Conservation (phyloP, 2,329 filamentous ascomycete genomes). For the Myrmaecium sp. region DNA sequence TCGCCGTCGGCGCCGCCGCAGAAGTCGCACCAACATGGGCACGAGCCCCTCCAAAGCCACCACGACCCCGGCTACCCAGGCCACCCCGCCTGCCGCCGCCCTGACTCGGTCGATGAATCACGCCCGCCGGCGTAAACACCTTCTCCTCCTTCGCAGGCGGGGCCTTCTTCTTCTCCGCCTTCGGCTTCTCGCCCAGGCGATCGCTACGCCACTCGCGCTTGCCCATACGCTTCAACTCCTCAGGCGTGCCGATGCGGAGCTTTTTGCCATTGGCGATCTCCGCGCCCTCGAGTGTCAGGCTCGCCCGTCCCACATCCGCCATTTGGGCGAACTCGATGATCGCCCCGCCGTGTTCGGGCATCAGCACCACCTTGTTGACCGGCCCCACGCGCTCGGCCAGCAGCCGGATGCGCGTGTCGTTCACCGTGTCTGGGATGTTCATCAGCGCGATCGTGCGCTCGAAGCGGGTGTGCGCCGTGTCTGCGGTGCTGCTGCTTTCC, state of each 20-base stretch:
- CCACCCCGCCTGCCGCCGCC: constrained; percentile 24
- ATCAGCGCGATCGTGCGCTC: constrained; percentile 66
- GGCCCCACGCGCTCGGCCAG: constrained; percentile 54
- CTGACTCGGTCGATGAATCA: constrained; percentile 29
- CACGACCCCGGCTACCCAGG: constrained; percentile 10
- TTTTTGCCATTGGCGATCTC: constrained; percentile 22
- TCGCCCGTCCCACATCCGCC: constrained; percentile 53
- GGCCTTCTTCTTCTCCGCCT: constrained; percentile 15
- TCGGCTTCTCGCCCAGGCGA: constrained; percentile 19
- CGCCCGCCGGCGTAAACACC: constrained; percentile 16
- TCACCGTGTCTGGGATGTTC: constrained; percentile 81
- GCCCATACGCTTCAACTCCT: constrained; percentile 29
- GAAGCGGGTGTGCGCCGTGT: constrained; percentile 29
- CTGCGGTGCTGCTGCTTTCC: background rate
- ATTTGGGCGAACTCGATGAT: constrained; percentile 66
- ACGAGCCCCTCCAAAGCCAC: constrained; percentile 6
- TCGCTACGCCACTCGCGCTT: constrained; percentile 24
- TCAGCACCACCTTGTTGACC: constrained; percentile 59
- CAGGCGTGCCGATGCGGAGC: constrained; percentile 31
- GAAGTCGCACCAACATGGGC: constrained; percentile 13
- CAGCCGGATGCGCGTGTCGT: constrained; percentile 62
- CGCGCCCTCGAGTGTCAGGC: constrained; percentile 26
- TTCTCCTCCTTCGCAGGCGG: constrained; percentile 5
- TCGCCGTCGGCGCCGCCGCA: constrained; percentile 11
- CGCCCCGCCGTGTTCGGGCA: constrained; percentile 69